These are phyloP conservation scores for Stentor coeruleus DNA, from an alignment of 73 alveolate species.

Conservation along the genomic window DNA sequence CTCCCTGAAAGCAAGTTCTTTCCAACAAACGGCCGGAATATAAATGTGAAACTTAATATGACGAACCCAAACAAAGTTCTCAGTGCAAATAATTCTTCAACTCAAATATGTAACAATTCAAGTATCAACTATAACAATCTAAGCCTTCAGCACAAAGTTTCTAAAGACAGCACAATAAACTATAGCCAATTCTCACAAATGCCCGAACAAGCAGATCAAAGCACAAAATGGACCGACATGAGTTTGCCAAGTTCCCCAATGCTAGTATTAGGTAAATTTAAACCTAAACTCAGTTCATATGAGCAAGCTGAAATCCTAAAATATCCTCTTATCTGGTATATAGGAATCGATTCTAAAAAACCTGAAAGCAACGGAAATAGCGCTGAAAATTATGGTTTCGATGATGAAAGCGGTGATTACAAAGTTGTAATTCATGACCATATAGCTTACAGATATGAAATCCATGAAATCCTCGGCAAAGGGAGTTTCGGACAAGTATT, in stretches of 20 bases:
- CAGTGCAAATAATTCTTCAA: background rate
- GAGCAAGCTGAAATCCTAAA: background rate
- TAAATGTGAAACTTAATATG: background rate
- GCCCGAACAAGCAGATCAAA: background rate
- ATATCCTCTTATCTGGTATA: background rate
- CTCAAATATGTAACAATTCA: background rate
- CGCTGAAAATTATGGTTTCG: slow-evolving; percentile 6
- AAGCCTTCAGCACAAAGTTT: background rate
- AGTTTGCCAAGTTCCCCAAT: background rate
- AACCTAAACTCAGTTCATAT: background rate
- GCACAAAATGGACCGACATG: background rate
- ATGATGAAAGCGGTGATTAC: slow-evolving; percentile 27
- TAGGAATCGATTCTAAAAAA: background rate
- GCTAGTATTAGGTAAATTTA: background rate
- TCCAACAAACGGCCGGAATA: background rate
- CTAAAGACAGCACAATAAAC: background rate
- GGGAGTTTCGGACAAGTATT: slow-evolving; percentile 27
- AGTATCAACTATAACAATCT: background rate
- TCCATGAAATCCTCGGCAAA: slow-evolving; percentile 21
- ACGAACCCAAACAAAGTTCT: background rate
- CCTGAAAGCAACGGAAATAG: background rate
- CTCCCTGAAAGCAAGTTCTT: background rate
- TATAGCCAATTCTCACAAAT: background rate
- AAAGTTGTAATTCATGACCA: slow-evolving; percentile 16
- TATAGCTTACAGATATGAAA: slow-evolving; percentile 21